Conservation (phyloP, 768 basidiomycete species). For the Amanita jacksonii region DNA sequence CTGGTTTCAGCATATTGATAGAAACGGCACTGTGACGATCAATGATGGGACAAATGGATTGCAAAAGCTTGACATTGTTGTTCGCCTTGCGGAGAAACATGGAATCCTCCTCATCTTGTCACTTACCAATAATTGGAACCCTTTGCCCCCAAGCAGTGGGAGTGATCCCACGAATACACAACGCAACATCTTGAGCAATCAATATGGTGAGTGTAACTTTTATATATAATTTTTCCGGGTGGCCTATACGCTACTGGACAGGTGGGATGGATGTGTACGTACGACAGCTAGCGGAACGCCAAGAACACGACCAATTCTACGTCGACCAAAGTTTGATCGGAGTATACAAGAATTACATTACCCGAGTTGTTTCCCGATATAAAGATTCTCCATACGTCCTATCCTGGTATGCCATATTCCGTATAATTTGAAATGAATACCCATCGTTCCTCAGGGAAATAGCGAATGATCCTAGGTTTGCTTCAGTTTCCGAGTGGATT, state of each 20-base stretch:
- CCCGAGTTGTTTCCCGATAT: constrained; percentile 46
- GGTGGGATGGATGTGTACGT: constrained; percentile 65
- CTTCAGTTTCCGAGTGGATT: neutral
- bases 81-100: constrained; percentile 43
- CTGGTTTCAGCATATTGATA: constrained; percentile 50
- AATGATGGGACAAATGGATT: constrained; percentile 56
- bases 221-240: constrained; percentile 4
- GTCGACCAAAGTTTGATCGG: constrained; percentile 36
- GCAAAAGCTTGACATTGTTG: constrained; percentile 50
- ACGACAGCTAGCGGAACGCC: constrained; percentile 31
- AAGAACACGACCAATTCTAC: constrained; percentile 52
- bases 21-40: constrained; percentile 42
- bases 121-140: constrained; percentile 57
- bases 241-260: constrained; percentile 17
- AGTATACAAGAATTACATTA: constrained; percentile 50
- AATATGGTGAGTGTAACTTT: constrained; percentile 37
- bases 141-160: constrained; percentile 22
- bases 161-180: constrained; percentile 24
- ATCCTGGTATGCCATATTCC: constrained; percentile 38
- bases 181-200: constrained; percentile 49
- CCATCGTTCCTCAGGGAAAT: constrained; percentile 48
- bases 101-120: constrained; percentile 44
- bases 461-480: constrained; percentile 59
- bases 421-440: too few species aligned
- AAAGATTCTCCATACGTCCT: constrained; percentile 42